These are phyloP conservation scores for Pholiota conissans DNA, from an alignment of 768 basidiomycete species.

Conservation along the genomic window DNA sequence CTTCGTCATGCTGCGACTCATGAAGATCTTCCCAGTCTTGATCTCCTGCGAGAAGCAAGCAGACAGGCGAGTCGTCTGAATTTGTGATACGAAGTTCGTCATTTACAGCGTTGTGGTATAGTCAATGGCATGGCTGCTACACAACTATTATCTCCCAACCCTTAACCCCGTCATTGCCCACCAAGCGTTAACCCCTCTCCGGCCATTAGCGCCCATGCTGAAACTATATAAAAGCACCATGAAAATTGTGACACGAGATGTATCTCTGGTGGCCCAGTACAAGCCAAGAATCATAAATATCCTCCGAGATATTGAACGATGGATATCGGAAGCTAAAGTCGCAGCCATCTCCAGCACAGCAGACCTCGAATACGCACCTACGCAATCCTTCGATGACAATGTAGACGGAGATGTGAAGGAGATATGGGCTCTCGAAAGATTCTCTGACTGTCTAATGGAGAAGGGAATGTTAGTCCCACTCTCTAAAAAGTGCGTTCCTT, in stretches of 20 bases:
- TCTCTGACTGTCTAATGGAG: slow-evolving; percentile 68
- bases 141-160: slow-evolving; percentile 83
- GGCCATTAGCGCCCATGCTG: slow-evolving; percentile 67
- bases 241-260: slow-evolving; percentile 65
- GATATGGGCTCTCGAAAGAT: slow-evolving; percentile 62
- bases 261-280: slow-evolving; percentile 51
- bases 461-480: slow-evolving; percentile 79
- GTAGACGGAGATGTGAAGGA: slow-evolving; percentile 54
- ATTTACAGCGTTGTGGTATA: slow-evolving; percentile 26
- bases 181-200: slow-evolving; percentile 35
- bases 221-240: slow-evolving; percentile 70
- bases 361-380: slow-evolving; percentile 47
- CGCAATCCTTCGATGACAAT: slow-evolving; percentile 20
- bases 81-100: neutral
- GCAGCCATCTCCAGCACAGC: slow-evolving; percentile 52
- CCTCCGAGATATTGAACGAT: slow-evolving; percentile 69
- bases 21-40: slow-evolving; percentile 87
- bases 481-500: slow-evolving; percentile 66
- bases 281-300: slow-evolving; percentile 49
- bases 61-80: slow-evolving; percentile 50
- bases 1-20: slow-evolving; percentile 95
- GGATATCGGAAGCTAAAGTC: slow-evolving; percentile 75
- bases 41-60: slow-evolving; percentile 74
- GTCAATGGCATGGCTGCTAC: slow-evolving; percentile 82
- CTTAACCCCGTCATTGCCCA: slow-evolving; percentile 46